phyloP scores from a whole-genome alignment of 2,329 filamentous ascomycete species.

The Polytolypa hystricis region DNA sequence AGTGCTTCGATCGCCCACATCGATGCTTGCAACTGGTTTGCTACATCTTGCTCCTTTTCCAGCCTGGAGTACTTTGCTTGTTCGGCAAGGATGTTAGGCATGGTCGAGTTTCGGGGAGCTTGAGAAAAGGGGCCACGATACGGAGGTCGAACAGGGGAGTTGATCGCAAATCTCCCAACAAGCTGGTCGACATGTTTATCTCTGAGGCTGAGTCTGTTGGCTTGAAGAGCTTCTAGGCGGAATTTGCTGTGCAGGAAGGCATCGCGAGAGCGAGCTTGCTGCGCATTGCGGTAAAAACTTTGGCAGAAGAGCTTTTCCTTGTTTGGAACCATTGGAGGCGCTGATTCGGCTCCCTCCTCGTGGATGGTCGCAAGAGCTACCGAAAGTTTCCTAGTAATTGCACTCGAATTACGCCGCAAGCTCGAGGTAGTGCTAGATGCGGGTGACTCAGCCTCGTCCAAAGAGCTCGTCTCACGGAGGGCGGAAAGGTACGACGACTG shows the following conservation, averaged over 20 bases:
- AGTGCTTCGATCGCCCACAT: constrained; percentile 54
- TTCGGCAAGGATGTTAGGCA: constrained; percentile 49
- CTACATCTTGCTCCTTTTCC: constrained; percentile 72
- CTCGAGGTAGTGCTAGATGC: constrained; percentile 11
- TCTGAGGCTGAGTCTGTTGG: constrained; percentile 63
- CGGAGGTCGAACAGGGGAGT: constrained; percentile 58
- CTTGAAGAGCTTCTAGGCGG: constrained; percentile 80
- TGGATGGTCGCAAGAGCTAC: constrained; percentile 24
- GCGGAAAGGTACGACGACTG: constrained; percentile 68
- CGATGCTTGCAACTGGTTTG: constrained; percentile 53
- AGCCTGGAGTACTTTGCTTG: constrained; percentile 28
- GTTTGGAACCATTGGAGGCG: constrained; percentile 32
- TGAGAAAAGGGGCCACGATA: constrained; percentile 60
- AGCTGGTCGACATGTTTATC: constrained; percentile 69
- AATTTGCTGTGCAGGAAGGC: constrained; percentile 74
- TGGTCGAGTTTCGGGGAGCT: constrained; percentile 56
- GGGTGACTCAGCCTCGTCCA: constrained; percentile 33
- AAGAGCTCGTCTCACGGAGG: constrained; percentile 46
- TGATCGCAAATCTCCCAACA: constrained; percentile 72
- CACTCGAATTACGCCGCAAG: constrained; percentile 12
- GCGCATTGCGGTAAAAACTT: constrained; percentile 56
- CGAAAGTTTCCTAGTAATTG: constrained; percentile 17
- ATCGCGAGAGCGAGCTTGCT: constrained; percentile 50
- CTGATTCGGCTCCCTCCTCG: constrained; percentile 31
- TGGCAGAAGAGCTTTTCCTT: constrained; percentile 78